phyloP scores from a whole-genome alignment of 176 grass and related monocot genomes.

The Lolium multiflorum region DNA sequence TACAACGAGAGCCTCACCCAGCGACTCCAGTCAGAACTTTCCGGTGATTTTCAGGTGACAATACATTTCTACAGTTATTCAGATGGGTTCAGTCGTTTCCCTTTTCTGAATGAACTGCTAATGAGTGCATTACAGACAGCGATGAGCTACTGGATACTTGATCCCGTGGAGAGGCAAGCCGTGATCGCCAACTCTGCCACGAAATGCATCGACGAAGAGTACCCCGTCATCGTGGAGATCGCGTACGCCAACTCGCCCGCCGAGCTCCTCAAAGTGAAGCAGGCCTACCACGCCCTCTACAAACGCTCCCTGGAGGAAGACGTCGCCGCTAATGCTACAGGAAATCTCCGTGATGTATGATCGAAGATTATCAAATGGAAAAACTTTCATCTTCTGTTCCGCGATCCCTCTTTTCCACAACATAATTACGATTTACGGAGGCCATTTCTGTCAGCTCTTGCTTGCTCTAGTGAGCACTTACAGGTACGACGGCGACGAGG shows the following conservation, averaged over 20 bases:
- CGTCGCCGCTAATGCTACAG: slow-evolving; percentile 56
- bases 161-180: slow-evolving; percentile 68
- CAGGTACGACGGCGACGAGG: slow-evolving; percentile 72
- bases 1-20: slow-evolving; percentile 64
- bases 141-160: slow-evolving; percentile 75
- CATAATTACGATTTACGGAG: too few species aligned
- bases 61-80: neutral
- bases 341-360: slow-evolving; percentile 58
- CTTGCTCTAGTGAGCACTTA: slow-evolving; percentile 67
- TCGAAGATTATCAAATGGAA: neutral
- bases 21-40: slow-evolving; percentile 76
- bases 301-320: slow-evolving; percentile 84
- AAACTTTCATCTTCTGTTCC: neutral
- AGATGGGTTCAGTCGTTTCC: neutral
- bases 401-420: too few species aligned
- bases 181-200: slow-evolving; percentile 67
- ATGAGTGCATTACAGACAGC: slow-evolving; percentile 55
- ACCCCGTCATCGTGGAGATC: slow-evolving; percentile 66
- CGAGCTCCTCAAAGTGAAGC: slow-evolving; percentile 71
- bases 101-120: neutral
- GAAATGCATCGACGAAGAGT: slow-evolving; percentile 56
- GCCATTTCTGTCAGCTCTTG: slow-evolving; percentile 49
- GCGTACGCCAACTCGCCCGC: slow-evolving; percentile 61
- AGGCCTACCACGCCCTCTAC: slow-evolving; percentile 68
- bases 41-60: slow-evolving; percentile 71